Evolutionary conservation across 352 stramenopile genomes (phyloP).

Genomic region (Globisporangium alternatum): DNA sequence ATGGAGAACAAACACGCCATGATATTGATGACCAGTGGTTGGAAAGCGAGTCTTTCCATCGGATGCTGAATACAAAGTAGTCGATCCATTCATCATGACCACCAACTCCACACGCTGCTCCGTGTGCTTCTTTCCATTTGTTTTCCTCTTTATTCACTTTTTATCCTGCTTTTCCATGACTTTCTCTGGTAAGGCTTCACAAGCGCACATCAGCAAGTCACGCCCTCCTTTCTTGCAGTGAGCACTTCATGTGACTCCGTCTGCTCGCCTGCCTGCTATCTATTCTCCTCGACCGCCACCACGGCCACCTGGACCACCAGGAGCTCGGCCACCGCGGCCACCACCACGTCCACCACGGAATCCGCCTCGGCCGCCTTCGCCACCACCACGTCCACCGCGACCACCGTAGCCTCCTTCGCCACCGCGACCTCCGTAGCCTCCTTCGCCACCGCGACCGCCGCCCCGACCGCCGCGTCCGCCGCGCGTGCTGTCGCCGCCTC

Average conservation of each 20-base stretch:
- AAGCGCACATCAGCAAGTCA: no score
- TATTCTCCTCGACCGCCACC: slow-evolving; percentile 22
- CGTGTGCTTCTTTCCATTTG: slow-evolving; percentile 6
- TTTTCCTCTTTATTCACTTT: slow-evolving; percentile 5
- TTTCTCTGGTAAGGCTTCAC: neutral
- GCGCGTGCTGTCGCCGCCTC: slow-evolving; percentile 17
- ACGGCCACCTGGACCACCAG: slow-evolving; percentile 9
- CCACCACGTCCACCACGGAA: slow-evolving; percentile 26
- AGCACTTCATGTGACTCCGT: no score
- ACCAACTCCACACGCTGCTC: neutral
- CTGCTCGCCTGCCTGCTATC: neutral
- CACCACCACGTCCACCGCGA: slow-evolving; percentile 28
- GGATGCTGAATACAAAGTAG: no score
- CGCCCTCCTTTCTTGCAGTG: no score
- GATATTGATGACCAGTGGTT: no score
- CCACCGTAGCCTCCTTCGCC: slow-evolving; percentile 44
- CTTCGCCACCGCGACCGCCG: slow-evolving; percentile 36
- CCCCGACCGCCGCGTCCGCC: slow-evolving; percentile 16
- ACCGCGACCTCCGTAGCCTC: no score
- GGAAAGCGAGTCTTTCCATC: no score
- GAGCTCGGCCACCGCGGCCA: slow-evolving; percentile 18
- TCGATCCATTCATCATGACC: neutral
- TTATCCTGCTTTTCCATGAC: slow-evolving; percentile 10
- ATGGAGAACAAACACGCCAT: neutral
- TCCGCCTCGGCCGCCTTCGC: slow-evolving; percentile 21